Evolutionary conservation across 768 basidiomycete species (phyloP), one percentile per base, ranked within the genome.

Genomic region (Lactifluus rugatus): DNA sequence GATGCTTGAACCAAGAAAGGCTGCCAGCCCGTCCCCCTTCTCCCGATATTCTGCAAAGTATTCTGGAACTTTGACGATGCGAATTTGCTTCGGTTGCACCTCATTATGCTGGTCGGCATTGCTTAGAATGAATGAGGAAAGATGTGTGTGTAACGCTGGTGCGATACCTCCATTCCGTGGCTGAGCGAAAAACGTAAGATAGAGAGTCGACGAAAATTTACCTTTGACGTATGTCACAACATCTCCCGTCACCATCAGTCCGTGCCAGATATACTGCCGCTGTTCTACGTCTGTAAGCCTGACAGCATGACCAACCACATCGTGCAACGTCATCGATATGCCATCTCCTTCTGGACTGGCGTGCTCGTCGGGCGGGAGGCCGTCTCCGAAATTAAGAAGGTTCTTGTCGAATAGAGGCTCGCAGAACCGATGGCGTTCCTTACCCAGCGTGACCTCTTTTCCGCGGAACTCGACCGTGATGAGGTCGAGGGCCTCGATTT

Each of bases 11-110:
- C 91, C 91, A 56, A 93, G 71, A 74, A 92, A 93, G 11, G 85
- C 83, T 4, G 89, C 85, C 39, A 85, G 74, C 2, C 85, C 85
- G 53, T 91, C 89, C 2, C 90, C 91, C 45, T 82, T 88, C 50
- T 92, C 89, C 56, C 89, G 77, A 66, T 89, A 96, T 68, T 94
- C 91, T 8, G 87, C 85, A 68, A 92, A 96, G 70, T 93, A 94
- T 32, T 94, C 92, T 0, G 93, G 92, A 8, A 93, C 79, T 36
- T 73, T 78, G 50, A 90, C 68, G 6, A 82, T 75, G 23, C 82
- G 79, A 41, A 83, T 80, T 28, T 72, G 70, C 31, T 82, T 80
- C n/a, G 89, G 76, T 64, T 90, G 89, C 21, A 87, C 73, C 11
- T 91, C 87, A 32, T 81, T 85, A 49, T 78, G 75, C 36, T 87